Evolutionary conservation across 768 basidiomycete species (phyloP), one percentile per base, ranked within the genome.

Genomic region (Fomitopsis serialis): DNA sequence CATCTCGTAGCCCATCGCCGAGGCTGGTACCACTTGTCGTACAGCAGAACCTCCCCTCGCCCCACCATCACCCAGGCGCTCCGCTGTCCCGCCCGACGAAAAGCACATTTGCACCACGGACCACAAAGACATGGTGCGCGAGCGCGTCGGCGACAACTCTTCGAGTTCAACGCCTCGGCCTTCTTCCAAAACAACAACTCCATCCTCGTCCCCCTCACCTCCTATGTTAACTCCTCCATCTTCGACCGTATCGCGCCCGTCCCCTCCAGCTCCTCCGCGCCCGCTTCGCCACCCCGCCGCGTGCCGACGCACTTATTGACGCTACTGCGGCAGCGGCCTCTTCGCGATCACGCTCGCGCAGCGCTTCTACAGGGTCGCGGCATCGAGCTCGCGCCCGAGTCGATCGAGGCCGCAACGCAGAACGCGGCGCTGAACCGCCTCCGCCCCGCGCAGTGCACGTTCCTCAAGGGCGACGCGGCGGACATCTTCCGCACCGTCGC

Each of bases 181-280:
- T 99, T 98, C 77, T 98, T 98, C 80, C 96, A 99, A 66, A 98
- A 98, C 75, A 99, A 99, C 79, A 95, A 96, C 65, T 84, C 90
- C 7, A 89, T 96, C 36, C 80, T 98, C 25, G 76, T 84, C 6
- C 84, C 91, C 0, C 78, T 99, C 48, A 89, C 89, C n/a, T 66
- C 80, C 55, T 92, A 95, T 70, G 92, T 96, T 51, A 78, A 78
- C 42, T 79, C 86, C 25, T 82, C 87, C 50, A 84, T 94, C 61
- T 82, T 85, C 61, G 70, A 64, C 17, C n/a, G n/a, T 27, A 17
- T 2, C 51, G 52, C 1, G 49, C 63, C 53, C 57, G 55, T 49
- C 15, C 59, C 54, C 29, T 32, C 6, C 29, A 11, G 6, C 29
- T 32, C 6, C 42, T 62, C 34, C 48, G 46, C 23, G 49, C 50